phyloP scores from a whole-genome alignment of 495 filamentous ascomycete species.

The Xylaria grammica region DNA sequence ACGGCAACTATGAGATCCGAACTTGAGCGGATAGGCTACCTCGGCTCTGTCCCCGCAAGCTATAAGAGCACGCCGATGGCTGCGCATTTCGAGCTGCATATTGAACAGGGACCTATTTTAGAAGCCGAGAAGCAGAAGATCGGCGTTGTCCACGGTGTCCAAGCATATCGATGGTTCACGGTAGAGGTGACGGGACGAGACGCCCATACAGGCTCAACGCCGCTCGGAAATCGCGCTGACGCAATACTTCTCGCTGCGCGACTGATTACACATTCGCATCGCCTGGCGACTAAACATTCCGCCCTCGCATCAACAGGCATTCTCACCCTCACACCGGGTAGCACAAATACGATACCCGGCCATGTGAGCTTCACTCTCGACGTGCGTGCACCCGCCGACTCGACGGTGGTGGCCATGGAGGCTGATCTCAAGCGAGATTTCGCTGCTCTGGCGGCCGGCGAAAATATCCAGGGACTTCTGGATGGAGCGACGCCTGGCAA shows the following conservation, averaged over 20 bases:
- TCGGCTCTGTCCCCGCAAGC: constrained; percentile 62
- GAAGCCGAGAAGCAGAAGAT: constrained; percentile 64
- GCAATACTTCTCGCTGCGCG: constrained; percentile 59
- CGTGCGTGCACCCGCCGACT: constrained; percentile 67
- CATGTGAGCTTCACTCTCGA: constrained; percentile 73
- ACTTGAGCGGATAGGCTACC: constrained; percentile 72
- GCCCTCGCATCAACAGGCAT: constrained; percentile 76
- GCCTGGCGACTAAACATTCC: constrained; percentile 59
- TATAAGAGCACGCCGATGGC: constrained; percentile 70
- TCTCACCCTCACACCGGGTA: constrained; percentile 57
- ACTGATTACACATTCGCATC: constrained; percentile 70
- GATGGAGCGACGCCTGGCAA: constrained; percentile 22
- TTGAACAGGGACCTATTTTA: constrained; percentile 77
- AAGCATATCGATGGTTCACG: constrained; percentile 72
- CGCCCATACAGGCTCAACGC: constrained; percentile 77
- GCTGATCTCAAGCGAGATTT: constrained; percentile 36
- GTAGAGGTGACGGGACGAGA: constrained; percentile 68
- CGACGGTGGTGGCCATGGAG: constrained; percentile 49
- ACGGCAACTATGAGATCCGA: constrained; percentile 69
- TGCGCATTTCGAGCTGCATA: constrained; percentile 84
- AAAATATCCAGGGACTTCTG: constrained; percentile 29
- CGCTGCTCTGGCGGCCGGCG: constrained; percentile 31
- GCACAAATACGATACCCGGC: constrained; percentile 77
- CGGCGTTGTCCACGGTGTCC: constrained; percentile 72
- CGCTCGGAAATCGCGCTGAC: constrained; percentile 62